phyloP scores from a whole-genome alignment of 2,329 filamentous ascomycete genomes.

The Ophiostoma quercus region DNA sequence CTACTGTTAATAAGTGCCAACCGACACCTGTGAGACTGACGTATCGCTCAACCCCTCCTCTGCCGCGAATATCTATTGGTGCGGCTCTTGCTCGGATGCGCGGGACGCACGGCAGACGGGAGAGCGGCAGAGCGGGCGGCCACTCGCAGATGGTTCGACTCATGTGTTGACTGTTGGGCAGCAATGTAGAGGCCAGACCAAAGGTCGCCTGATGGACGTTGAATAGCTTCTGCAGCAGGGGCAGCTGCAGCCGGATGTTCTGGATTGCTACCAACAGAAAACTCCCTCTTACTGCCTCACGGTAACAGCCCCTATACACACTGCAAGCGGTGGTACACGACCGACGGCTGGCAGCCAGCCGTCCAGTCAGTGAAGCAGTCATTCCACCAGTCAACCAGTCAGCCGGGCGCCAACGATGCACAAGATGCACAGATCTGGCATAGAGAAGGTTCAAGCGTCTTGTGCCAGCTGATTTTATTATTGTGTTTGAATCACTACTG shows the following conservation, averaged over 20 bases:
- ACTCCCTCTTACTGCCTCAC: conserved; percentile 8
- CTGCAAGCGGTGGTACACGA: not conserved
- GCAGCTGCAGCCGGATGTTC: not conserved
- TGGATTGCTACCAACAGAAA: not conserved
- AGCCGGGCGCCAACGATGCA: not conserved
- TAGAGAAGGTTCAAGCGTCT: not conserved
- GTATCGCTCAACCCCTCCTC: not conserved
- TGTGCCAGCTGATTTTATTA: not conserved
- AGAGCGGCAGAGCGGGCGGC: not conserved
- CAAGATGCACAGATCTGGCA: not conserved
- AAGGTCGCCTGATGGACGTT: no score
- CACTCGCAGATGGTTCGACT: not conserved
- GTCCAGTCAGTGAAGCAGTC: no score
- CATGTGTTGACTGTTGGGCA: not conserved
- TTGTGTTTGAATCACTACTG: not conserved
- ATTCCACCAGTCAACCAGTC: not conserved
- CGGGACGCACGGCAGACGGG: not conserved
- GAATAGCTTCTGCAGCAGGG: not conserved
- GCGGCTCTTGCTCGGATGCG: not conserved
- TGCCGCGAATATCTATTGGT: not conserved
- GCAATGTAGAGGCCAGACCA: not conserved
- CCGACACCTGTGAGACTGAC: not conserved
- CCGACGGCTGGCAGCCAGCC: no score
- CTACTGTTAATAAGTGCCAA: not conserved
- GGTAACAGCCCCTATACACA: not conserved